Percentiles rank a stretch among this genome's conserved stretches.
Conservation (phyloP, 1,139 yeast genomes). For the Chernovozyma aurita region DNA sequence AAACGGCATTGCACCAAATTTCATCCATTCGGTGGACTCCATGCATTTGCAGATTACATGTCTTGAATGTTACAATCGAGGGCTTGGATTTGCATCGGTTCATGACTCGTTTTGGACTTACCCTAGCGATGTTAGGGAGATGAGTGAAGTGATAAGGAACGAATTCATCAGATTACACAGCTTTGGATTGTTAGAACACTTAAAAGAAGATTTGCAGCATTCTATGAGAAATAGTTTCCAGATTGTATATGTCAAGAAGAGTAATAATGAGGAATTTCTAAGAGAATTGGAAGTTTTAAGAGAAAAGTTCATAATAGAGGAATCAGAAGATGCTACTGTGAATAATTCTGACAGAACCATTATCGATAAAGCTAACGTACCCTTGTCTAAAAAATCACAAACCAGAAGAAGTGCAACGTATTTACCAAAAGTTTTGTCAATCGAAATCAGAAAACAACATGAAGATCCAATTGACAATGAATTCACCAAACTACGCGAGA, state of each 20-base stretch:
- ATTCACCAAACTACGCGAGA: conserved; percentile 1
- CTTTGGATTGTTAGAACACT: conserved; percentile 20
- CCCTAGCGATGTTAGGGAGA: conserved; percentile 25
- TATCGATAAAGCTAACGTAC: too few relatives aligned
- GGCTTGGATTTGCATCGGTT: conserved; percentile 33
- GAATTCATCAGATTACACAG: conserved; percentile 34
- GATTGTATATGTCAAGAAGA: conserved; percentile 29
- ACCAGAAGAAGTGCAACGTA: too few relatives aligned
- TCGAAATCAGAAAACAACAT: not conserved
- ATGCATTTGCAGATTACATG: conserved; percentile 38
- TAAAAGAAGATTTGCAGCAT: conserved; percentile 23
- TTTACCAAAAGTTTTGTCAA: not conserved
- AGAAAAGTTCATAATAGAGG: not conserved
- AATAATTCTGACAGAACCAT: too few relatives aligned
- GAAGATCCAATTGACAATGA: not conserved
- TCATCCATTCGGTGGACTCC: conserved; percentile 42
- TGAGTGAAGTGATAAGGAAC: conserved; percentile 25
- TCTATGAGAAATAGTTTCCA: conserved; percentile 26
- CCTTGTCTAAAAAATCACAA: too few relatives aligned
- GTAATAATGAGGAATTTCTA: conserved; percentile 16
- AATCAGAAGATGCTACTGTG: not conserved
- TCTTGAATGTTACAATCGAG: conserved; percentile 15
- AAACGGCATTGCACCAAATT: conserved; percentile 43
- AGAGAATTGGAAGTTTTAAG: conserved; percentile 8
- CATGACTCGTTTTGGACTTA: conserved; percentile 48